Conservation (phyloP, 1,284 basidiomycete species). For the Rhodotorula sp. region DNA sequence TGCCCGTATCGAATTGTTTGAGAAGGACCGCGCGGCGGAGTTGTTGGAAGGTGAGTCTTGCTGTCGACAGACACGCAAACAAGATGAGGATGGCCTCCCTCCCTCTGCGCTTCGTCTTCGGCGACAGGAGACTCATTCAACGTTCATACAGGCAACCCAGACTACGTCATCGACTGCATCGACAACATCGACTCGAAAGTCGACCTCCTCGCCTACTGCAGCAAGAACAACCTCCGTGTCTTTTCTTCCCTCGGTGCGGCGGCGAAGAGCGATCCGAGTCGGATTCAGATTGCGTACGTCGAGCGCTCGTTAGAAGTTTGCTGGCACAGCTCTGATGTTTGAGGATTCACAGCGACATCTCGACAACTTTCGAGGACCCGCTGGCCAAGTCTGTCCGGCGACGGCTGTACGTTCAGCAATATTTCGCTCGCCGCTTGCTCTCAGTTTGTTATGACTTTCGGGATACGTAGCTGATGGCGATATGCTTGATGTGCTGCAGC, state of each 20-base stretch:
- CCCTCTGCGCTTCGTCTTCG: constrained; percentile 2
- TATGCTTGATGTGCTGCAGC: neutral
- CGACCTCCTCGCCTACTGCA: constrained; percentile 79
- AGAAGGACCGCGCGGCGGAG: constrained; percentile 66
- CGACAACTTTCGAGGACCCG: constrained; percentile 89
- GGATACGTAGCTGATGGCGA: too few relatives aligned
- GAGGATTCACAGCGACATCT: constrained; percentile 67
- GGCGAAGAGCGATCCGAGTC: constrained; percentile 92
- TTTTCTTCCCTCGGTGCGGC: constrained; percentile 98
- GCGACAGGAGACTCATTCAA: constrained; percentile 28
- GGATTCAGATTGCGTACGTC: constrained; percentile 74
- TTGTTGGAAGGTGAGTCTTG: constrained; percentile 64
- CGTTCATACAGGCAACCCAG: constrained; percentile 20
- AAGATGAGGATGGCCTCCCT: constrained; percentile 19
- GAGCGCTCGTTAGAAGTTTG: neutral
- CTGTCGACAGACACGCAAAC: too few relatives aligned
- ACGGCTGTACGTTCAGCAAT: constrained; percentile 25
- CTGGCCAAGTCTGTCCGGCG: constrained; percentile 86
- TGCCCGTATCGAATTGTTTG: constrained; percentile 69
- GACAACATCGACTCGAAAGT: constrained; percentile 96
- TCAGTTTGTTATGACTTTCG: too few relatives aligned
- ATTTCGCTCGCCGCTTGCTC: too few relatives aligned
- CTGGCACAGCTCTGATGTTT: neutral
- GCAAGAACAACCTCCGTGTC: constrained; percentile 72
- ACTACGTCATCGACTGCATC: constrained; percentile 68